A percentile compares a stretch with the other conserved stretches of the same genome.
Conservation (phyloP, 495 filamentous ascomycete species). For the Aspergillus hancockii region DNA sequence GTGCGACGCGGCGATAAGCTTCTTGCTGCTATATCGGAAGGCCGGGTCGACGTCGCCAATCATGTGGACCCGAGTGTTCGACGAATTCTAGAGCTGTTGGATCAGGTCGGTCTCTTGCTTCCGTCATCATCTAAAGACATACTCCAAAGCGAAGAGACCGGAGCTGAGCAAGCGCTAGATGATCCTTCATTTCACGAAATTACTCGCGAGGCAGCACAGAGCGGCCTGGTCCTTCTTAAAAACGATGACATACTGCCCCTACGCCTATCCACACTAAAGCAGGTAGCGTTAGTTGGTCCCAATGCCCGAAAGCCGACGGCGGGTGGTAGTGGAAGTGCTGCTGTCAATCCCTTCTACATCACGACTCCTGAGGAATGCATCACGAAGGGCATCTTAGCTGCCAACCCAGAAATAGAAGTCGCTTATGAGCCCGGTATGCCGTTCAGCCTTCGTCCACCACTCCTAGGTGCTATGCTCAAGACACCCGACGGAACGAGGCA, state of each 20-base stretch:
- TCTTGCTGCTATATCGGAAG: neutral
- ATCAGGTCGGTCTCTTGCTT: neutral
- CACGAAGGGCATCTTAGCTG: neutral
- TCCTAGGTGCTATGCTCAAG: neutral
- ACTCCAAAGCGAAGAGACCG: too few species aligned
- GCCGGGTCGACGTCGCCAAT: neutral
- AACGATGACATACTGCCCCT: constrained; percentile 6
- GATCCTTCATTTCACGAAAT: neutral
- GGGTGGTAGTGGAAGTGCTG: constrained; percentile 1
- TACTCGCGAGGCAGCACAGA: neutral
- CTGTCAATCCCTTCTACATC: neutral
- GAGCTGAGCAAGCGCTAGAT: neutral
- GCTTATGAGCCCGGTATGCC: neutral
- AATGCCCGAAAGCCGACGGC: neutral
- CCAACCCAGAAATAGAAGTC: neutral
- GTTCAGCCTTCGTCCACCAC: neutral
- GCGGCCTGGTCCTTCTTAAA: constrained; percentile 10
- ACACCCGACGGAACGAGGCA: neutral
- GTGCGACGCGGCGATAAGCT: constrained; percentile 40
- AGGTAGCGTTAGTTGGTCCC: neutral
- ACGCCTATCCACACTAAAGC: neutral
- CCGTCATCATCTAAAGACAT: neutral
- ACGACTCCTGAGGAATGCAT: neutral
- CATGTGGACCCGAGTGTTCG: neutral
- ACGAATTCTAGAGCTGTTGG: neutral